Evolutionary conservation across 78 protist genomes (phyloP), one percentile per base, ranked within the genome.

Genomic region (Dictyostelium citrinum): DNA sequence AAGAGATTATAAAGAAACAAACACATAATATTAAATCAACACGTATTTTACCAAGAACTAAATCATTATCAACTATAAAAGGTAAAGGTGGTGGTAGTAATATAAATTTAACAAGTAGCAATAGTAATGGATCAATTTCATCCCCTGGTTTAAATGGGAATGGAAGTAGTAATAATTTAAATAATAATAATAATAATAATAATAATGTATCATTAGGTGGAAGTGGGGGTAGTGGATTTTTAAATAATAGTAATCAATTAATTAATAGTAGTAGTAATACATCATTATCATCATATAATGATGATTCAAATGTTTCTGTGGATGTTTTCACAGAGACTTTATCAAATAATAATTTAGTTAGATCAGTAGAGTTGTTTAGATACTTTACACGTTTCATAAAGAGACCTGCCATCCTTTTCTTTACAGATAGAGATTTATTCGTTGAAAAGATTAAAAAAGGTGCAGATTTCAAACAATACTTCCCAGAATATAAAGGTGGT

Each of bases 401-500:
- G 33, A 46, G 79, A 78, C 84, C 93, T 5, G 76, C 93, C 0
- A 88, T 88, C 5, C 68, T 88, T 16, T 76, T 88, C 49, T 58
- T 88, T 49, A 78, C 93, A 3, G 93, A 88, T 2, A 88, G 35
- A 20, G 85, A 88, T 16, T 24, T 46, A 49, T 88, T 88, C 11
- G 27, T 35, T 31, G 93, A 88, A 67, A 88, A 88, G 24, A n/a
- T 88, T 17, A 51, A 78, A 33, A 45, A 58, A 16, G 77, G 77
- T 33, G 68, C 60, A 5, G 82, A 88, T 43, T 88, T 88, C 35
- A 78, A 43, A 78, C 33, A 72, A 39, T 72, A 78, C 37, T 88
- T 88, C 12, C 85, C 93, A 88, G 81, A 88, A 2, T 88, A 78
- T 27, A 64, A 58, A n/a, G 93, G 93, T 20, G 8, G 7, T 14